Evolutionary conservation across 192 early-diverging fungal species (phyloP).

Genomic region (Coemansia sp.): DNA sequence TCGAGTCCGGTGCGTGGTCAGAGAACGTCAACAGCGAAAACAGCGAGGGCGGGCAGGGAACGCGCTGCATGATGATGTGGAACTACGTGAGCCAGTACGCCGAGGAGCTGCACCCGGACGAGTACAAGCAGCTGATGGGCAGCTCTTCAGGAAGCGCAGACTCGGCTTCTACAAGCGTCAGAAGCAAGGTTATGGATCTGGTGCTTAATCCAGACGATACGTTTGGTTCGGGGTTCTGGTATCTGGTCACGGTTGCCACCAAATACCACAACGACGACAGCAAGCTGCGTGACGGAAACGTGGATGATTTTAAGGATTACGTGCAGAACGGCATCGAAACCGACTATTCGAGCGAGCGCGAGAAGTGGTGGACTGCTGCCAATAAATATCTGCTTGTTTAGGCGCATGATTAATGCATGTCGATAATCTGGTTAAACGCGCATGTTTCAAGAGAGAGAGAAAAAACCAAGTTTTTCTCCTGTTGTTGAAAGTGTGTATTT

Average conservation of each 20-base stretch:
- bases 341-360: conserved; percentile 12
- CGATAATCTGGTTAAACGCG: neutral
- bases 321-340: conserved; percentile 7
- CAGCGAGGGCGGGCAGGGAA: conserved; percentile 25
- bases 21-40: conserved; percentile 31
- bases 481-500: neutral
- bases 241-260: conserved; percentile 12
- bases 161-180: neutral
- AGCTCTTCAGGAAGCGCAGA: conserved; percentile 3
- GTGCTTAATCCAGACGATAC: conserved; percentile 26
- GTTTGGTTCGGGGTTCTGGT: conserved; percentile 43
- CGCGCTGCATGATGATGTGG: conserved; percentile 36
- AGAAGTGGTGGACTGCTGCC: conserved; percentile 17
- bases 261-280: conserved; percentile 6
- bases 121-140: conserved; percentile 5
- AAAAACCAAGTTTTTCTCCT: neutral
- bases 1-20: conserved; percentile 29
- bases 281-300: conserved; percentile 26
- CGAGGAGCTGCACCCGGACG: conserved; percentile 14
- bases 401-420: neutral
- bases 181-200: conserved; percentile 13
- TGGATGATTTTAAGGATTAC: conserved; percentile 25
- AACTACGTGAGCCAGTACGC: conserved; percentile 27
- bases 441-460: neutral
- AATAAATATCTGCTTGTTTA: conserved; percentile 18